These are phyloP conservation scores for Pisolithus sp. DNA, from an alignment of 768 basidiomycete species.

Conservation along the genomic window DNA sequence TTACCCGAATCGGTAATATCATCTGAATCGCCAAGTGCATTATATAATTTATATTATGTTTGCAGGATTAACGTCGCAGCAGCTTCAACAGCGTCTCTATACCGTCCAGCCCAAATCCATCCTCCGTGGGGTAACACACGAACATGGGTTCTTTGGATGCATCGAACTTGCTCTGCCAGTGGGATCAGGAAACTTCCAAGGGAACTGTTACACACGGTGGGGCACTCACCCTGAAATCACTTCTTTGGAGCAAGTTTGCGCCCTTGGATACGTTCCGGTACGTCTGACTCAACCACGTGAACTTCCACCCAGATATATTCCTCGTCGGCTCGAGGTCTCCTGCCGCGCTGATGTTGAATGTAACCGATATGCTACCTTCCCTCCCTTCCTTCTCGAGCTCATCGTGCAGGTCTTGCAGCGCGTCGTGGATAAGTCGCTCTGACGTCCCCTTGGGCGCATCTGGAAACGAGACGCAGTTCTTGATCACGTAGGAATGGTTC, in stretches of 20 bases:
- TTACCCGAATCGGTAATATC: not conserved
- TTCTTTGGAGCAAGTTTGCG: constrained; percentile 35
- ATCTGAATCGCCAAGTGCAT: too few relatives aligned
- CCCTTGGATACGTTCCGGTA: constrained; percentile 36
- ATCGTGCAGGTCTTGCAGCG: constrained; percentile 36
- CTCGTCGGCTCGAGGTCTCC: constrained; percentile 32
- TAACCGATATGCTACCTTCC: constrained; percentile 27
- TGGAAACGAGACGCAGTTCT: constrained; percentile 51
- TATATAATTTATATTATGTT: too few relatives aligned
- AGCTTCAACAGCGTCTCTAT: constrained; percentile 38
- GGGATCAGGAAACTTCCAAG: too few relatives aligned
- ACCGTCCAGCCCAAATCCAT: constrained; percentile 43
- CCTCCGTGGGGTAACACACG: constrained; percentile 41
- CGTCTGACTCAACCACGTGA: constrained; percentile 37
- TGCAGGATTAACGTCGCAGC: constrained; percentile 12
- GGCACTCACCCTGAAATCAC: constrained; percentile 38
- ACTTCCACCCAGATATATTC: constrained; percentile 43
- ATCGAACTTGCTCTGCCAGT: constrained; percentile 39
- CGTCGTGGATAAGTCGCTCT: constrained; percentile 44
- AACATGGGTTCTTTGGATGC: constrained; percentile 39
- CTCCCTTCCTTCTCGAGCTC: constrained; percentile 12
- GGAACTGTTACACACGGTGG: too few relatives aligned
- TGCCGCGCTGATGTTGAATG: constrained; percentile 45
- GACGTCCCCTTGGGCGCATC: constrained; percentile 48
- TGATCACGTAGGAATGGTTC: constrained; percentile 44